phyloP scores from a whole-genome alignment of 192 early-diverging fungal genomes.

The Backusella tuberculispora region DNA sequence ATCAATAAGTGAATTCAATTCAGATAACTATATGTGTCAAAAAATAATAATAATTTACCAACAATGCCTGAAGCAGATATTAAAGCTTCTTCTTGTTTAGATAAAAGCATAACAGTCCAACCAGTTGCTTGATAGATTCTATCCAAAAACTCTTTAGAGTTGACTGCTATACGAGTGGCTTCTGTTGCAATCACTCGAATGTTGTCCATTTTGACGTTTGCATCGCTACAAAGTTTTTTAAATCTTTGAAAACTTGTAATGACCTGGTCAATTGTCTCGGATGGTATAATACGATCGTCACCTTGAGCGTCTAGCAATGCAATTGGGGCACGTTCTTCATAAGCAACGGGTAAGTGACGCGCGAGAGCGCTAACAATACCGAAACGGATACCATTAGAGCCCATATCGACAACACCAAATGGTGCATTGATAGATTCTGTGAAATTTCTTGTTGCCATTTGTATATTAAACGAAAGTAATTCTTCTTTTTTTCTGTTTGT shows the following conservation, averaged over 20 bases:
- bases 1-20: neutral
- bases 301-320: slow-evolving; percentile 54
- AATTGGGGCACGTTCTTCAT: slow-evolving; percentile 59
- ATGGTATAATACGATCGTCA: slow-evolving; percentile 42
- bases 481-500: too few relatives aligned
- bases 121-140: slow-evolving; percentile 48
- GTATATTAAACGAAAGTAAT: neutral
- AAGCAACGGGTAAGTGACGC: slow-evolving; percentile 55
- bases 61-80: slow-evolving; percentile 55
- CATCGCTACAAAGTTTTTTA: slow-evolving; percentile 46
- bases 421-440: slow-evolving; percentile 25
- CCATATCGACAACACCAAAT: slow-evolving; percentile 59
- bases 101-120: slow-evolving; percentile 45
- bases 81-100: slow-evolving; percentile 54
- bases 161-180: slow-evolving; percentile 53
- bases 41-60: slow-evolving; percentile 29
- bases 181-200: slow-evolving; percentile 58
- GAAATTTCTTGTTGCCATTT: neutral
- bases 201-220: slow-evolving; percentile 39
- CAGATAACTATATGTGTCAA: neutral
- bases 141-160: slow-evolving; percentile 48
- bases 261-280: slow-evolving; percentile 52
- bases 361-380: slow-evolving; percentile 49
- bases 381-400: slow-evolving; percentile 66
- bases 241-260: slow-evolving; percentile 53